Evolutionary conservation across 345 rosid genomes (phyloP).

Genomic region (Raphanus sativus): DNA sequence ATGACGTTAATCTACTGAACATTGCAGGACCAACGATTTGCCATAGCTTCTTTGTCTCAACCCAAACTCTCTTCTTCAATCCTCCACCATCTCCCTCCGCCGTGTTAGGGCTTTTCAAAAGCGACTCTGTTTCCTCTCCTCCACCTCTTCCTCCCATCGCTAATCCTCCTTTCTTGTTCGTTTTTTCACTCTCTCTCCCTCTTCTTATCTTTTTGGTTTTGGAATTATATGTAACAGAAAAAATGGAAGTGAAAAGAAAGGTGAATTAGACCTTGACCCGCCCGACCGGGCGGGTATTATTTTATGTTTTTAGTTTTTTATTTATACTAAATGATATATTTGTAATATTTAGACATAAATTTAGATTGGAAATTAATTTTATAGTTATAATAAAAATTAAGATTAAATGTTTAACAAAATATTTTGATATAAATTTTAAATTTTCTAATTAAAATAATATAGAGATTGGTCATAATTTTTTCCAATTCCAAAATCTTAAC

Average conservation of each 20-base stretch:
- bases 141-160: slow-evolving; percentile 25
- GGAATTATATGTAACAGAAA: not conserved
- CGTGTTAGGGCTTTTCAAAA: slow-evolving; percentile 20
- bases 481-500: too few species aligned
- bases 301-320: too few species aligned
- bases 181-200: not conserved
- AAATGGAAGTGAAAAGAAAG: slow-evolving; percentile 1
- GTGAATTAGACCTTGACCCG: too few species aligned
- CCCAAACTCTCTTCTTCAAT: slow-evolving; percentile 48
- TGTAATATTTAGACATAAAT: too few species aligned
- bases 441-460: too few species aligned
- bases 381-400: too few species aligned
- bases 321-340: too few species aligned
- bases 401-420: too few species aligned
- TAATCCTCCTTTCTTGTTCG: not conserved
- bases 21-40: slow-evolving; percentile 86
- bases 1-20: slow-evolving; percentile 68
- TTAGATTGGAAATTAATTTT: too few species aligned
- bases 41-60: slow-evolving; percentile 91
- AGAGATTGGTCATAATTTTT: too few species aligned
- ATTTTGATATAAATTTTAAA: too few species aligned
- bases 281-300: too few species aligned
- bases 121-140: slow-evolving; percentile 25
- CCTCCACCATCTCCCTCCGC: slow-evolving; percentile 36
- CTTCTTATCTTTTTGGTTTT: not conserved